Conservation (phyloP, 2,329 filamentous ascomycete genomes). For the Amauroascus niger region DNA sequence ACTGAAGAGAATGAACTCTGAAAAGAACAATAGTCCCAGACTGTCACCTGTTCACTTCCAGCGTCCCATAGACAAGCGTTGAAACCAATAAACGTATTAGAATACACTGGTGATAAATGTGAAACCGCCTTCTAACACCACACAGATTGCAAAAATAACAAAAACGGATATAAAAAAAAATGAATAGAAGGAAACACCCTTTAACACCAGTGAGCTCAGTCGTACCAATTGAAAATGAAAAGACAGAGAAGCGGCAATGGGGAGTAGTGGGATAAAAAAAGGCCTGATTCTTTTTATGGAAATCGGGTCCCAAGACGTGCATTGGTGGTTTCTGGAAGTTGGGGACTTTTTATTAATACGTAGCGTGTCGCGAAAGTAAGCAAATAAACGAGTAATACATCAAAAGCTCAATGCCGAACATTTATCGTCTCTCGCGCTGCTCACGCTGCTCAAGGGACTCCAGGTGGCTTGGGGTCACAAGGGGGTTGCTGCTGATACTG, state of each 20-base stretch:
- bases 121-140: background rate
- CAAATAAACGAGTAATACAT: background rate
- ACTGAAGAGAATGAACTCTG: background rate
- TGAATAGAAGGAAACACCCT: background rate
- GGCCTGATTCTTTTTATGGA: background rate
- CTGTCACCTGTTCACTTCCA: background rate
- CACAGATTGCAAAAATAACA: background rate
- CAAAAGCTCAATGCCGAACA: background rate
- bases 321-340: background rate
- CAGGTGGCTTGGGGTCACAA: slow-evolving; percentile 20
- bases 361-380: background rate
- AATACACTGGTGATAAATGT: background rate
- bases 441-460: slow-evolving; percentile 15
- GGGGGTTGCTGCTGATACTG: slow-evolving; percentile 13
- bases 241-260: background rate
- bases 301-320: background rate
- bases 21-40: background rate
- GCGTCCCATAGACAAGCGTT: background rate
- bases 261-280: background rate
- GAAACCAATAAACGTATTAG: background rate
- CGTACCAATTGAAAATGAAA: background rate
- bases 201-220: slow-evolving; percentile 3
- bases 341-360: too few species aligned
- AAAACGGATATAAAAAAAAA: too few species aligned
- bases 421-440: background rate